Evolutionary conservation across 257 asterid species (phyloP).

Genomic region (Penstemon eatonii): DNA sequence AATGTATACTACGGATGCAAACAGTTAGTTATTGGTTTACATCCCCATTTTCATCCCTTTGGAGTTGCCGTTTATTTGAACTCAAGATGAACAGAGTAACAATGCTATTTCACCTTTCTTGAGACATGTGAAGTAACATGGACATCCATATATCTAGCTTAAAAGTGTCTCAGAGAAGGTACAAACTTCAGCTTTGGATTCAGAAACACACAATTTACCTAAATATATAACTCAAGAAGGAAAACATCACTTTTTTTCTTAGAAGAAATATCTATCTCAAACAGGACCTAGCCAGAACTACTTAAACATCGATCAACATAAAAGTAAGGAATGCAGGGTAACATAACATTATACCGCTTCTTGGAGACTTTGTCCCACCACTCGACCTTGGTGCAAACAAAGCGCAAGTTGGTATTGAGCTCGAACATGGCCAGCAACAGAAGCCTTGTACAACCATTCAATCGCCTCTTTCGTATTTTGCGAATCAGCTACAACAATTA

Average conservation of each 20-base stretch:
- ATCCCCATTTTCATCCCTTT: too few relatives aligned
- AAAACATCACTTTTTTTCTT: not conserved
- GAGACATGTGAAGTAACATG: not conserved
- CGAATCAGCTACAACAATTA: conserved; percentile 57
- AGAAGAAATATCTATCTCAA: not conserved
- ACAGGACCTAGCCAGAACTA: conserved; percentile 11
- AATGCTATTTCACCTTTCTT: not conserved
- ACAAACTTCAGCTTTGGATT: not conserved
- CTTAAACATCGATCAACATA: not conserved
- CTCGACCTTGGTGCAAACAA: conserved; percentile 84
- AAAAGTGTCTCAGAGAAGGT: not conserved
- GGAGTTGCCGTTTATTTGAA: too few relatives aligned
- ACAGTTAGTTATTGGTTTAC: too few relatives aligned
- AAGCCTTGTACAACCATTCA: conserved; percentile 67
- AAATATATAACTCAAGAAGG: not conserved
- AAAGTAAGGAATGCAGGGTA: conserved; percentile 13
- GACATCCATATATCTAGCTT: not conserved
- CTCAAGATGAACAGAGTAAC: not conserved
- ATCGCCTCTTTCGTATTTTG: conserved; percentile 64
- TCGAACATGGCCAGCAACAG: conserved; percentile 78
- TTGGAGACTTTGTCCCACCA: conserved; percentile 47
- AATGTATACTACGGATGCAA: too few relatives aligned
- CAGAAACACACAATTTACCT: not conserved
- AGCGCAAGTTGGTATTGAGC: conserved; percentile 96
- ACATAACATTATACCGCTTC: conserved; percentile 59